phyloP scores from a whole-genome alignment of 139 green algal genomes.

The Limnomonas spitsbergensis region DNA sequence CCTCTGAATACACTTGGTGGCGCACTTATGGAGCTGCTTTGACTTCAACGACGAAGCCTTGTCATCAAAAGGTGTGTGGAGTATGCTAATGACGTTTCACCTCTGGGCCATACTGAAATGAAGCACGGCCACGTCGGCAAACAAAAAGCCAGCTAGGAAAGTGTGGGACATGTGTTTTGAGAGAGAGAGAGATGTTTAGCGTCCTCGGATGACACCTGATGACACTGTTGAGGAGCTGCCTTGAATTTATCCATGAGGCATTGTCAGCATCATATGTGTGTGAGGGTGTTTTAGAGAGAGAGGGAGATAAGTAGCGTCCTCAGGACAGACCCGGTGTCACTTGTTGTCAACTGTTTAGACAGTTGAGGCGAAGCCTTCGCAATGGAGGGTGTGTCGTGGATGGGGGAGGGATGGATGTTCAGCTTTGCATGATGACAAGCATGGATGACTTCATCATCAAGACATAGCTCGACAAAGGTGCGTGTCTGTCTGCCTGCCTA shows the following conservation, averaged over 20 bases:
- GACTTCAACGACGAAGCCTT: slow-evolving; percentile 40
- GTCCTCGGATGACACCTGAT: not conserved
- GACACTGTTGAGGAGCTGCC: slow-evolving; percentile 8
- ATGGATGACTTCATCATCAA: too few species aligned
- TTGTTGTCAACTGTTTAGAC: slow-evolving; percentile 21
- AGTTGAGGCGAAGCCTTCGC: too few species aligned
- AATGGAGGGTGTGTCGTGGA: too few species aligned
- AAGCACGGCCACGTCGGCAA: not conserved
- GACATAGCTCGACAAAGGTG: too few species aligned
- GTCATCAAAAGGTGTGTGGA: not conserved
- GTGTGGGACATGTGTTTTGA: too few species aligned
- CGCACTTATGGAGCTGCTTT: slow-evolving; percentile 28
- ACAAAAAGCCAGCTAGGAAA: not conserved
- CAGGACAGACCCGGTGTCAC: not conserved
- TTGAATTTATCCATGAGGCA: slow-evolving; percentile 46
- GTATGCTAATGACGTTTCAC: not conserved
- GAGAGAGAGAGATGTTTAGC: too few species aligned
- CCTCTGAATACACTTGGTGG: not conserved
- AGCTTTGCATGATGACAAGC: too few species aligned
- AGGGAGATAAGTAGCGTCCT: too few species aligned
- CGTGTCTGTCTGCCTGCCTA: too few species aligned
- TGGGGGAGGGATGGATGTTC: too few species aligned
- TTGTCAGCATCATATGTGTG: not conserved
- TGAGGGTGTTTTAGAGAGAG: too few species aligned
- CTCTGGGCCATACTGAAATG: not conserved